Base-by-base conservation (phyloP, 2,329 filamentous ascomycete species). In the Calonectria montana region DNA sequence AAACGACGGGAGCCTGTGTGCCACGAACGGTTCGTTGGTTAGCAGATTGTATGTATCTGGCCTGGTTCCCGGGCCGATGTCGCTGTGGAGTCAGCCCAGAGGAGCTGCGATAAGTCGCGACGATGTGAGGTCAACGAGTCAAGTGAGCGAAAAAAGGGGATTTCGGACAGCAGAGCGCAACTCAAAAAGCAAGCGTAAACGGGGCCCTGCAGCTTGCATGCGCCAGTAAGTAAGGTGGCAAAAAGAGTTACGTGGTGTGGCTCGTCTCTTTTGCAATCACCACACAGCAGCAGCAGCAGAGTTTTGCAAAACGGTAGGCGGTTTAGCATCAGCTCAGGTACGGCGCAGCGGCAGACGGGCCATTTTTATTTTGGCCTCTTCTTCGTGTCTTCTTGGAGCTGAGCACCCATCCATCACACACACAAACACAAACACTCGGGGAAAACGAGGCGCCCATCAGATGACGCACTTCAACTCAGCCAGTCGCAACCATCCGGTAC, bases 171-270 rank as follows among this genome's bases (percentile, higher is more conserved):
- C n/a, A 41, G 50, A 18, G 48, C 62, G 27, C 53, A 70, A 70
- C 57, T 71, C 69, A 67, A 70, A 67, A 64, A 70, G 57, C 48
- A 67, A 70, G 63, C 63, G 68, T 71, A 67, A 64, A 67, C 43
- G 73, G 67, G 62, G 53, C 67, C 65, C 68, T 74, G 71, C 73
- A 69, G 67, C 67, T 21, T 69, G 73, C 68, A 71, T 73, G 73
- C 70, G 55, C 35, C 31, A 65, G 10, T 18, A 10, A 65, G 10
- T 18, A 10, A 29, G 43, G 65, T 65, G 65, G 65, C 69, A 47
- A 65, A 65, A 65, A 37, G 21, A 43, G 55, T 61, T 61, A 39
- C 55, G 21, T 39, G 25, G 25, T 10, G 21, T 29, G 37, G 45
- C 59, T 45, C 59, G 18, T 18, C 16, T 23, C 15, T 25, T 50